A percentile compares a stretch with the other conserved stretches of the same genome.
phyloP scores from a whole-genome alignment of 2,329 filamentous ascomycete species.

The Chaetomium globosum region DNA sequence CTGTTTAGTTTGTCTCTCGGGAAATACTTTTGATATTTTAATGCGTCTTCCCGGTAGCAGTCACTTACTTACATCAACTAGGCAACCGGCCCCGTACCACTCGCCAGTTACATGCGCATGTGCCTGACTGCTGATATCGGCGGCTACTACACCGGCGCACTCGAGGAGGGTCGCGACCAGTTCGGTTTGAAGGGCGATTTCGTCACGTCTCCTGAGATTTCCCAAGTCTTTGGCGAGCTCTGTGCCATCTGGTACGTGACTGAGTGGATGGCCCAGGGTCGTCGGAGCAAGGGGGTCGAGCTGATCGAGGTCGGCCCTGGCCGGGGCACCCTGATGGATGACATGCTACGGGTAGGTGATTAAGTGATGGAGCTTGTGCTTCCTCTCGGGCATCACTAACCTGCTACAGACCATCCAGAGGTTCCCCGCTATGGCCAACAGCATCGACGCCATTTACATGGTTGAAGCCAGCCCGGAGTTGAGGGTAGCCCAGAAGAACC shows the following conservation, averaged over 20 bases:
- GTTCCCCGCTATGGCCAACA: constrained; percentile 75
- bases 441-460: constrained; percentile 86
- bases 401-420: constrained; percentile 71
- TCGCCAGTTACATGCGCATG: constrained; percentile 98
- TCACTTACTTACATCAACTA: constrained; percentile 16
- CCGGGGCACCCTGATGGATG: constrained; percentile 93
- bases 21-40: background rate
- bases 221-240: constrained; percentile 93
- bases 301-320: constrained; percentile 94
- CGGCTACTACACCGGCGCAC: constrained; percentile 87
- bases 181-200: constrained; percentile 96
- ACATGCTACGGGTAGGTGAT: constrained; percentile 77
- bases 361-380: constrained; percentile 48
- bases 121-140: constrained; percentile 88
- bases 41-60: too few relatives aligned
- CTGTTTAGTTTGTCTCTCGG: background rate
- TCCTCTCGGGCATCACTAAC: background rate
- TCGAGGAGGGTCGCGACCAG: constrained; percentile 71
- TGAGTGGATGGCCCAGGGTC: constrained; percentile 93
- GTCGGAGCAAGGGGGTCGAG: constrained; percentile 72
- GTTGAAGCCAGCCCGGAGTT: constrained; percentile 89
- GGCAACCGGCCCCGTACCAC: constrained; percentile 84
- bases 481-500: constrained; percentile 72
- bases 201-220: constrained; percentile 95
- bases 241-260: constrained; percentile 93